Percentiles rank a stretch among this genome's conserved stretches.
Conservation (phyloP, 2,329 filamentous ascomycete species). For the Trichoderma afroharzianum region DNA sequence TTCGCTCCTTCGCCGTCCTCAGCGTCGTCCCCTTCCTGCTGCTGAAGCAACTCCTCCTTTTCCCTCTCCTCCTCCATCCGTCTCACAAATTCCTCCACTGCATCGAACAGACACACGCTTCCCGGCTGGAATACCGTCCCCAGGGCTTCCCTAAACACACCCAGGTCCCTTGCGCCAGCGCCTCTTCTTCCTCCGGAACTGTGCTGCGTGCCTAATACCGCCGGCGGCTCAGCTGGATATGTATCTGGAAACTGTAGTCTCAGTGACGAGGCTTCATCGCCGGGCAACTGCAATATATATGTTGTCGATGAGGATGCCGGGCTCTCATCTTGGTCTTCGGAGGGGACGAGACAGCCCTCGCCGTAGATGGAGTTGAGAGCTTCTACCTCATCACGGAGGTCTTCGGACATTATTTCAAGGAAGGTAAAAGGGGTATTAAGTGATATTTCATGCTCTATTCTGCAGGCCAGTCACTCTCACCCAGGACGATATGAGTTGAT, state of each 20-base stretch:
- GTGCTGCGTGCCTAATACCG: slow-evolving; percentile 75
- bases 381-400: slow-evolving; percentile 69
- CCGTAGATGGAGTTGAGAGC: slow-evolving; percentile 85
- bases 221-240: slow-evolving; percentile 74
- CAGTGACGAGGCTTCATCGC: slow-evolving; percentile 55
- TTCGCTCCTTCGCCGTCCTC: slow-evolving; percentile 18
- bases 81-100: slow-evolving; percentile 70
- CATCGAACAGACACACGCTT: slow-evolving; percentile 82
- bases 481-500: neutral
- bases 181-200: slow-evolving; percentile 71
- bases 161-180: slow-evolving; percentile 67
- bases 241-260: slow-evolving; percentile 64
- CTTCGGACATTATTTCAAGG: slow-evolving; percentile 47
- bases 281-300: slow-evolving; percentile 65
- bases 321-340: slow-evolving; percentile 29
- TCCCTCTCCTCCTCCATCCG: slow-evolving; percentile 33
- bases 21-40: slow-evolving; percentile 22
- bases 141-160: slow-evolving; percentile 64
- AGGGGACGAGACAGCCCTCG: slow-evolving; percentile 54
- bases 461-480: neutral
- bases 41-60: slow-evolving; percentile 25
- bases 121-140: slow-evolving; percentile 66
- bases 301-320: slow-evolving; percentile 11
- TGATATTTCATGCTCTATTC: neutral
- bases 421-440: too few relatives aligned